Conservation (phyloP, 2,329 filamentous ascomycete genomes). For the Venturia pyrina region DNA sequence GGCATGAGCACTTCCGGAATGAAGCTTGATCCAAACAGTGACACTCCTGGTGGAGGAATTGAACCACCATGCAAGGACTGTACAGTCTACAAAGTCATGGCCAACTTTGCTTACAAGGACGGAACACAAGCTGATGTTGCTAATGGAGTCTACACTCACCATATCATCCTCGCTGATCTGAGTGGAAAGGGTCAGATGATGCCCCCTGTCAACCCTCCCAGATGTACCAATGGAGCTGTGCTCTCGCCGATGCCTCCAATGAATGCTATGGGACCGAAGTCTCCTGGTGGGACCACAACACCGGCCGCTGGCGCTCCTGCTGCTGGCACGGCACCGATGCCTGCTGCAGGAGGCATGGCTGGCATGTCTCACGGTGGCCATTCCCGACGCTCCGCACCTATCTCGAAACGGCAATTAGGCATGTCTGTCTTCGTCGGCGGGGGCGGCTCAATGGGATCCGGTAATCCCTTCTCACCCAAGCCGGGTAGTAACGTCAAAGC, state of each 20-base stretch:
- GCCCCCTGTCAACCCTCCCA: not conserved
- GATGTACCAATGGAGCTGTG: not conserved
- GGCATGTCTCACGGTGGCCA: not conserved
- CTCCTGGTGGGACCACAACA: not conserved
- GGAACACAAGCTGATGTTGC: not conserved
- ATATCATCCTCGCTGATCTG: not conserved
- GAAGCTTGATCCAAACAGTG: conserved; percentile 7
- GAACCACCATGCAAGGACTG: conserved; percentile 6
- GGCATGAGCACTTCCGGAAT: conserved; percentile 3
- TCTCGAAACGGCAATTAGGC: not conserved
- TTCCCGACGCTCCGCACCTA: not conserved
- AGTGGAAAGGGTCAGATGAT: not conserved
- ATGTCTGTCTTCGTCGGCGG: not conserved
- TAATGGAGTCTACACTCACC: conserved; percentile 2
- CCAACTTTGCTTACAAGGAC: conserved; percentile 6
- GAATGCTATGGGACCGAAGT: not conserved
- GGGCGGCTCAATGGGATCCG: not conserved
- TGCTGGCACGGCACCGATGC: not conserved
- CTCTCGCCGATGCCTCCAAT: not conserved
- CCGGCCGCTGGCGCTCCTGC: not conserved
- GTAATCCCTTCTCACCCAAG: not conserved
- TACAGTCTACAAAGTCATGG: conserved; percentile 7
- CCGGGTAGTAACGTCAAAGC: not conserved
- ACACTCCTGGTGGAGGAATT: conserved; percentile 1
- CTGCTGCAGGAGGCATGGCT: not conserved